These are phyloP conservation scores for Eucalyptus tenuipes DNA, from an alignment of 345 rosid genomes.

Conservation along the genomic window DNA sequence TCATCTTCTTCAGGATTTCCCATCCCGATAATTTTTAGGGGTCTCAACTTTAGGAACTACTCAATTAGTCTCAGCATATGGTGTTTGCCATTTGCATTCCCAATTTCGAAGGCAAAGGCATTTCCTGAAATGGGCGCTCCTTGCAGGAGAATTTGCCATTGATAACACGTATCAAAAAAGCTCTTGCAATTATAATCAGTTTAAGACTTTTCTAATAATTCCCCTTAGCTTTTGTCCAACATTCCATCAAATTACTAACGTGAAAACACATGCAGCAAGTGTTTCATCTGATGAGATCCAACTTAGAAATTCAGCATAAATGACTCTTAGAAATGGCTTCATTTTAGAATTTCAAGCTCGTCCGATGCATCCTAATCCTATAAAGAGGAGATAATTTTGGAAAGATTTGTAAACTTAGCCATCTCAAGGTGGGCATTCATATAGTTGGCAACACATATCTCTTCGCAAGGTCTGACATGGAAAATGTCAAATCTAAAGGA, in stretches of 20 bases:
- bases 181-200: too few species aligned
- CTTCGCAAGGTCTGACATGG: not conserved
- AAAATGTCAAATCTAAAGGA: not conserved
- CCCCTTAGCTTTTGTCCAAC: not conserved
- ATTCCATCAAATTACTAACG: not conserved
- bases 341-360: not conserved
- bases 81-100: too few species aligned
- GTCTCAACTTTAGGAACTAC: too few species aligned
- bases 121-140: too few species aligned
- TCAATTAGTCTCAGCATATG: too few species aligned
- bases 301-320: not conserved
- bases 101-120: too few species aligned
- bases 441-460: not conserved
- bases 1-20: too few species aligned
- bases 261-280: not conserved
- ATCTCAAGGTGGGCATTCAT: not conserved
- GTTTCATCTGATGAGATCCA: not conserved
- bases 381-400: not conserved
- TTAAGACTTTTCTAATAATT: too few species aligned
- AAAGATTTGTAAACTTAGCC: not conserved
- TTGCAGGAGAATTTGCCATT: too few species aligned
- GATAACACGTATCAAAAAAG: too few species aligned
- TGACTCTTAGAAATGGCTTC: not conserved
- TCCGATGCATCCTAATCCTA: not conserved
- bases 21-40: too few species aligned